Conservation (phyloP, 179 eudicot species). For the Sideroxylon spinosum region DNA sequence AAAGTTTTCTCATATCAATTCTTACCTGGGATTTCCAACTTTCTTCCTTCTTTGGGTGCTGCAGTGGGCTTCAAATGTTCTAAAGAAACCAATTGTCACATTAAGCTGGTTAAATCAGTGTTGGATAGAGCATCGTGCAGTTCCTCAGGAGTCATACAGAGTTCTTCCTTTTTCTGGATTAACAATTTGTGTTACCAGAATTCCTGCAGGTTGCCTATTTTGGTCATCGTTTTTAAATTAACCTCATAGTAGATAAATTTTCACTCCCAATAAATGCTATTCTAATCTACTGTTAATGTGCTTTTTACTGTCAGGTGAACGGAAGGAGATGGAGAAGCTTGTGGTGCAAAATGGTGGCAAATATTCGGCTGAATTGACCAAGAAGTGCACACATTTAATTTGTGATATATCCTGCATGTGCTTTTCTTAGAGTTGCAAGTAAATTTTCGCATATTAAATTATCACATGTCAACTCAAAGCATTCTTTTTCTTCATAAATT, state of each 20-base stretch:
- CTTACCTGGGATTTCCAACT: no score
- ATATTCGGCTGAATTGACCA: conserved; percentile 93
- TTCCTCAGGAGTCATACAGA: conserved; percentile 79
- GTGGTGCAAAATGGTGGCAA: conserved; percentile 84
- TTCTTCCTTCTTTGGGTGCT: not conserved
- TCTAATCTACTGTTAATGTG: conserved; percentile 1
- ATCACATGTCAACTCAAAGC: conserved; percentile 7
- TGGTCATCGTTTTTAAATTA: not conserved
- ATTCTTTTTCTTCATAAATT: not conserved
- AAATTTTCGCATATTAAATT: not conserved
- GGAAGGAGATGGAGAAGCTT: conserved; percentile 86
- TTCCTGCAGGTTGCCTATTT: conserved; percentile 67
- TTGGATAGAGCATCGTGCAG: conserved; percentile 96
- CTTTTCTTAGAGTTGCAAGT: not conserved
- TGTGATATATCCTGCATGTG: conserved; percentile 81
- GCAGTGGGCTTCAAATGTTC: conserved; percentile 82
- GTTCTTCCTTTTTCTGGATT: conserved; percentile 84
- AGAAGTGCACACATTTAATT: conserved; percentile 79
- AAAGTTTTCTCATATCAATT: no score
- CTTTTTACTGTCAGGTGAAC: conserved; percentile 47
- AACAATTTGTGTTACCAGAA: conserved; percentile 70
- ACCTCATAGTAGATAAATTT: not conserved
- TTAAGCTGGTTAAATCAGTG: conserved; percentile 86
- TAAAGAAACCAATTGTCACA: conserved; percentile 81
- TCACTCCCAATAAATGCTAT: not conserved